Evolutionary conservation across 1,139 yeast genomes (phyloP).

Genomic region (Casaregolazyma suthepensis): DNA sequence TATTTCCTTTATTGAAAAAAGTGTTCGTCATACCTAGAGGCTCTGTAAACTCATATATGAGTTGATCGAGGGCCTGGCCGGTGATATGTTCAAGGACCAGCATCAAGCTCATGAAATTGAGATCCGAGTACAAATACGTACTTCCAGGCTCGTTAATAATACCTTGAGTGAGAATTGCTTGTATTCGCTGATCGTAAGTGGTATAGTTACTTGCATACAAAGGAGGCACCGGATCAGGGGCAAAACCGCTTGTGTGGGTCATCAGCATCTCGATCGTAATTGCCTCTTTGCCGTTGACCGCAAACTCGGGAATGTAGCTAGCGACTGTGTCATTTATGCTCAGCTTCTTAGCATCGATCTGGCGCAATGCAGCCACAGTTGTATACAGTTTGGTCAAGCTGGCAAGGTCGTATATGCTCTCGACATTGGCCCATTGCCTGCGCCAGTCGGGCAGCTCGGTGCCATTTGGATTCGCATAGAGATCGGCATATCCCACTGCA

Average conservation of each 20-base stretch:
- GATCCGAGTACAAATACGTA: constrained; percentile 15
- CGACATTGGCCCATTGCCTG: constrained; percentile 6
- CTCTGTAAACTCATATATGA: constrained; percentile 11
- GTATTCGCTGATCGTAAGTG: constrained; percentile 7
- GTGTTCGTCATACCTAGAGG: constrained; percentile 17
- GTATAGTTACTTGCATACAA: constrained; percentile 4
- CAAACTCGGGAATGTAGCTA: constrained; percentile 13
- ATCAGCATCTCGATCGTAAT: constrained; percentile 15
- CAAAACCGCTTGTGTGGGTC: constrained; percentile 19
- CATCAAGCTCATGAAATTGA: constrained; percentile 15
- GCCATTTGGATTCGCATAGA: constrained; percentile 13
- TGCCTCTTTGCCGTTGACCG: constrained; percentile 10
- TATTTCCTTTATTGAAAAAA: constrained; percentile 7
- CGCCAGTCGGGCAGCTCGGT: constrained; percentile 8
- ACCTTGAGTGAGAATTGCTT: constrained; percentile 9
- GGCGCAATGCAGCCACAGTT: constrained; percentile 16
- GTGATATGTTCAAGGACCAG: constrained; percentile 14
- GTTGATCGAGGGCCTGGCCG: constrained; percentile 11
- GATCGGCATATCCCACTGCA: constrained; percentile 14
- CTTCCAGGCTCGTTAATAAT: constrained; percentile 14
- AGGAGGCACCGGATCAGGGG: constrained; percentile 16
- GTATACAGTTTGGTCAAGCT: constrained; percentile 17
- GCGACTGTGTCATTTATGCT: constrained; percentile 12
- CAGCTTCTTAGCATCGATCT: constrained; percentile 11
- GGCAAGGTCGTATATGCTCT: constrained; percentile 15